Evolutionary conservation across 306 rosid species (phyloP).

Genomic region (Mimosa pudica): DNA sequence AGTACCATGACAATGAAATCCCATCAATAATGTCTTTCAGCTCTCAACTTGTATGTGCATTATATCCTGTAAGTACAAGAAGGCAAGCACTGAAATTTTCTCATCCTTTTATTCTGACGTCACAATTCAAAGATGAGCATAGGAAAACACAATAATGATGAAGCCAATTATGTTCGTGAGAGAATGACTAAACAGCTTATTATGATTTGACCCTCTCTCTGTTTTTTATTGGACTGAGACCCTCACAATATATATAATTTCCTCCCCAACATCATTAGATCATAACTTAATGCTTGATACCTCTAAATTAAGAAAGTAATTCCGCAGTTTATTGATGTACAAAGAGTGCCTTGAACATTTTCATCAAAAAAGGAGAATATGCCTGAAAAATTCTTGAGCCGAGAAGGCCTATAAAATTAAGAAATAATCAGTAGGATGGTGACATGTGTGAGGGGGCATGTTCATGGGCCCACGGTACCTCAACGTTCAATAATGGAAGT

Average conservation of each 20-base stretch:
- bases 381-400: background rate
- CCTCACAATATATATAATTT: too few species aligned
- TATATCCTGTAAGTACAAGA: too few species aligned
- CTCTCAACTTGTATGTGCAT: background rate
- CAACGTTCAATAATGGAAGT: conserved; percentile 6
- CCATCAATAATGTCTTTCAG: background rate
- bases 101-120: background rate
- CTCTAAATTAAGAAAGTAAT: too few species aligned
- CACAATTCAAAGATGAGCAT: background rate
- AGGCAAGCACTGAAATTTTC: background rate
- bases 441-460: background rate
- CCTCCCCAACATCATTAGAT: background rate
- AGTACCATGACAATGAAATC: background rate
- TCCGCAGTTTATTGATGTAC: too few species aligned
- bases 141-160: background rate
- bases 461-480: background rate
- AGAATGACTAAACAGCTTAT: background rate
- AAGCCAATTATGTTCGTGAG: background rate
- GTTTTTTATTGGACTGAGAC: too few species aligned
- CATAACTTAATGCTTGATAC: too few species aligned
- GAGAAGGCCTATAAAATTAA: background rate
- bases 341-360: background rate
- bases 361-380: too few species aligned
- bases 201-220: background rate
- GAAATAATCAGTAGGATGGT: background rate